phyloP scores from a whole-genome alignment of 495 filamentous ascomycete species.

The Lineolata rhizophorae region DNA sequence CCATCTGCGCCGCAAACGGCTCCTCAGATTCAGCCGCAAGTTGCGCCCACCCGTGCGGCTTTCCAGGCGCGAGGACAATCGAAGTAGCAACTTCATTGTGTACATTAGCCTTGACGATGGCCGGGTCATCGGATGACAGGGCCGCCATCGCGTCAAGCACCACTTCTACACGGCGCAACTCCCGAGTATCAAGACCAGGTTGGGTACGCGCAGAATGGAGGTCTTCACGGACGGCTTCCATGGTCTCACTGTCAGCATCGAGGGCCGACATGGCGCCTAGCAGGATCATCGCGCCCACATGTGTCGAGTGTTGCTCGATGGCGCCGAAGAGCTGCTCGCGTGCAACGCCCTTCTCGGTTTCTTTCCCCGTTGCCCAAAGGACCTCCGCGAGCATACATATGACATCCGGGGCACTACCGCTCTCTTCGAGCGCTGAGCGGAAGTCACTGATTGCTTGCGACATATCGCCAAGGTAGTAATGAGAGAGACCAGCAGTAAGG shows the following conservation, averaged over 20 bases:
- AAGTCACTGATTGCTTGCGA: constrained; percentile 56
- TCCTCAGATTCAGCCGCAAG: constrained; percentile 32
- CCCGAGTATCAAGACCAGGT: constrained; percentile 26
- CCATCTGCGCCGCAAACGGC: constrained; percentile 50
- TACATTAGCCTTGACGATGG: constrained; percentile 10
- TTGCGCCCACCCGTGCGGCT: constrained; percentile 56
- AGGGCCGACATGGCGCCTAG: constrained; percentile 66
- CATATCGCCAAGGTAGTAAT: constrained; percentile 43
- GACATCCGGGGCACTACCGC: constrained; percentile 55
- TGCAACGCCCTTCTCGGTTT: constrained; percentile 50
- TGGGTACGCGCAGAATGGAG: constrained; percentile 45
- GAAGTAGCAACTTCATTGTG: constrained; percentile 29
- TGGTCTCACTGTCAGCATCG: constrained; percentile 51
- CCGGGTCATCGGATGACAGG: constrained; percentile 13
- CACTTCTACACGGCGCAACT: constrained; percentile 30
- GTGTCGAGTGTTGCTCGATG: constrained; percentile 46
- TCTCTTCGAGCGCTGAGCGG: constrained; percentile 60
- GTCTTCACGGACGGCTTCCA: constrained; percentile 63
- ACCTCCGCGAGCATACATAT: constrained; percentile 76
- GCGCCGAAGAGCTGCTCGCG: constrained; percentile 60
- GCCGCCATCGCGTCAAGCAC: constrained; percentile 34
- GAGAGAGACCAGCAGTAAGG: constrained; percentile 62
- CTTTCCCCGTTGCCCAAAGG: constrained; percentile 72
- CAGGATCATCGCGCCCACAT: constrained; percentile 55
- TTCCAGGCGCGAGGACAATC: constrained; percentile 54